Evolutionary conservation across 108 stramenopile species (phyloP).

Genomic region (Pseudonitzschia delicatissima): DNA sequence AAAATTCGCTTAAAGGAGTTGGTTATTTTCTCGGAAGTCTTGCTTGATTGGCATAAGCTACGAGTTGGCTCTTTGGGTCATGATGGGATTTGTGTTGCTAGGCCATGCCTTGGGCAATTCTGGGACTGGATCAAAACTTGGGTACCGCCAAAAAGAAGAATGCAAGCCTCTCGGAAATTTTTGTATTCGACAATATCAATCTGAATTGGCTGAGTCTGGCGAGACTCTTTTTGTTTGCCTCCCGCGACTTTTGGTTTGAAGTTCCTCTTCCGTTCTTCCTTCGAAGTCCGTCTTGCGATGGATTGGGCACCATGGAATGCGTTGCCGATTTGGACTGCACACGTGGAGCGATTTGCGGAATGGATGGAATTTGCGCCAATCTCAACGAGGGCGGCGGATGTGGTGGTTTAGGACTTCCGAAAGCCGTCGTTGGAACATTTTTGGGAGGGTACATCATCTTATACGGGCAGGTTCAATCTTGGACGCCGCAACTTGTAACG

Average conservation of each 20-base stretch:
- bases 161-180: conserved; percentile 62
- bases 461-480: conserved; percentile 92
- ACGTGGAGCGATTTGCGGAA: conserved; percentile 61
- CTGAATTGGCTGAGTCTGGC: conserved; percentile 84
- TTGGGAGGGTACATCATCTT: conserved; percentile 93
- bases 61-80: conserved; percentile 70
- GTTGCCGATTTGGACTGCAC: conserved; percentile 42
- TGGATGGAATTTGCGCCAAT: conserved; percentile 50
- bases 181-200: conserved; percentile 77
- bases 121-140: conserved; percentile 73
- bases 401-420: conserved; percentile 70
- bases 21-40: conserved; percentile 86
- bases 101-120: conserved; percentile 86
- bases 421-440: conserved; percentile 84
- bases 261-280: conserved; percentile 92
- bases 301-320: conserved; percentile 63
- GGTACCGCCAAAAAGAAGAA: conserved; percentile 86
- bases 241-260: conserved; percentile 96
- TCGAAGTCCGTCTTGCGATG: conserved; percentile 72
- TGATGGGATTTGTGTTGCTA: conserved; percentile 82
- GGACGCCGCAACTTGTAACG: conserved; percentile 90
- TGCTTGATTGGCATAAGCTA: conserved; percentile 72
- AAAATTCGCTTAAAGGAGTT: conserved; percentile 93
- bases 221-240: conserved; percentile 89
- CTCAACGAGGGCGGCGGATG: conserved; percentile 79